Base-by-base conservation (phyloP, 2,329 filamentous ascomycete genomes). In the Alternaria conjuncta region DNA sequence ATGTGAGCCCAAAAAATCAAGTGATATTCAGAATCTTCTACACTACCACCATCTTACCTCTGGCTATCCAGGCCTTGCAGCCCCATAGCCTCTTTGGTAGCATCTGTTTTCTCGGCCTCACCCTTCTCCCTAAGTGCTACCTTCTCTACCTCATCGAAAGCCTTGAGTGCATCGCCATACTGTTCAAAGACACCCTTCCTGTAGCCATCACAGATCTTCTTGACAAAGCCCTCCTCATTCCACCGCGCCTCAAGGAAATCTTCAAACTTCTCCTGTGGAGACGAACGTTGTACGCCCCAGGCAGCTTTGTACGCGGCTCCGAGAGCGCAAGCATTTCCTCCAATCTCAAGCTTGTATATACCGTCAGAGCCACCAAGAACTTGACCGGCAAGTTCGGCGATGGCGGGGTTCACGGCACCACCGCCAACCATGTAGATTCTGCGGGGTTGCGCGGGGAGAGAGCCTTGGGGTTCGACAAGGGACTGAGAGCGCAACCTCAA, bases 261-360 rank as follows among this genome's bases (percentile, higher is more conserved):
- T 77, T 98, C 96, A 82, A 98, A 98, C 5, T 87, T 92, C 86
- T 97, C 90, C 2, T 82, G 75, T 0, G 71, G 74, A 0, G 71
- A 78, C 23, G 80, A 79, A 51, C 92, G 84, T 84, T 96, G 93
- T 59, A 93, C 84, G 1, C 92, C 94, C 96, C 96, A 99, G 0
- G 97, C 90, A 13, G 96, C 95, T 83, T 98, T 98, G 82, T 98
- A 97, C 25, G 95, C 95, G 7, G 93, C 93, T 13, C 96, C 96
- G 13, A 98, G 82, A 11, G 95, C 96, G 81, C 96, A 99, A 3
- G 96, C 95, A 82, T 97, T 97, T 25, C 94, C 94, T 25, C 96
- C 95, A 6, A 98, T 93, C 76, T 98, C 94, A 13, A 99, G 88
- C 81, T 91, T 92, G 82, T 93, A 99, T 25, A 98, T 92, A 23